Evolutionary conservation across 768 basidiomycete genomes (phyloP), one percentile per base, ranked within the genome.

Genomic region (Tylopilus sp.): DNA sequence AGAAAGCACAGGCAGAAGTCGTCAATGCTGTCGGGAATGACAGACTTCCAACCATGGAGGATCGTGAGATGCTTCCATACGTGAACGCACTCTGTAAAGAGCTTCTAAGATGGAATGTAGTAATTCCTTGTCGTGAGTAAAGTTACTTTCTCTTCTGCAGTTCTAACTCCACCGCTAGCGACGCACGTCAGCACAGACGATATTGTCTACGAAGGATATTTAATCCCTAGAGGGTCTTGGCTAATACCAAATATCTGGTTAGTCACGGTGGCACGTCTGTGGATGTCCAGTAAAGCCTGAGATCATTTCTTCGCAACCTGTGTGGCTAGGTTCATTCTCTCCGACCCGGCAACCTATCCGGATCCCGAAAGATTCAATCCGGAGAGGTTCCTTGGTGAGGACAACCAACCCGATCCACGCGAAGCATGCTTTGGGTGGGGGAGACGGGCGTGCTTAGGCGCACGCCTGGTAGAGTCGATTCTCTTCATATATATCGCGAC

Each of bases 51-150:
- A 28, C 3, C 26, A 28, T 28, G 6, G 26, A 28, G 8, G 26
- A 28, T 28, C 26, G 26, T 3, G 26, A 6, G 6, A 70, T 69
- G n/a, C 66, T 76, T 28, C 17, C 4, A 13, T 28, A 28, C 6
- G 26, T 28, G 26, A 28, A 1, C 26, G 26, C 26, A 28, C 8
- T 28, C 8, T 28, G 26, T 10, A 3, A 6, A 10, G 26, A 28
- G 10, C 26, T 28, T 2, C 6, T 7, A 6, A 17, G 51, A 8
- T 56, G 54, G 54, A 31, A 56, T 4, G 35, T 38, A 1, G 26
- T 52, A 6, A 2, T 3, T 6, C 52, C 56, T 6, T 0, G 52
- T 9, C 22, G 57, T 59, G 28, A 6, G 26, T 28, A 10, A 6
- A 7, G 7, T 10, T 28, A 8, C 10, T 2, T 28, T 3, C 26